phyloP scores from a whole-genome alignment of 2,329 filamentous ascomycete genomes.

The Stagonosporopsis cucurbitacearum region DNA sequence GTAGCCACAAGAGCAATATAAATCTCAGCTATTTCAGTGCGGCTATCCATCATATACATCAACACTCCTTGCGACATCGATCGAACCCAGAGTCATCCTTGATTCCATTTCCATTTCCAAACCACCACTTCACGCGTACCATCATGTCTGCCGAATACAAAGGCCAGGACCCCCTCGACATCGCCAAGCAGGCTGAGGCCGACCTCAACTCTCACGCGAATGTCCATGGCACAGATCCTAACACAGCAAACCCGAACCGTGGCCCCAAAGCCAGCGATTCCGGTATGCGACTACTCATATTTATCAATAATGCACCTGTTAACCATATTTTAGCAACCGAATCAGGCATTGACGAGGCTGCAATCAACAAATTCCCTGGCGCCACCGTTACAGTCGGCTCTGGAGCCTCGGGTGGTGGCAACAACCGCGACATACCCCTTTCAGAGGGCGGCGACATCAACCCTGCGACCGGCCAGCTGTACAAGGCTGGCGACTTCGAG shows the following conservation, averaged over 20 bases:
- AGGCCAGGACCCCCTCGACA: slow-evolving; percentile 50
- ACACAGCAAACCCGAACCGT: slow-evolving; percentile 7
- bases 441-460: slow-evolving; percentile 55
- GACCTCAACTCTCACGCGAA: slow-evolving; percentile 55
- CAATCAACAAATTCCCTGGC: slow-evolving; percentile 54
- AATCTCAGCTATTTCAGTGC: slow-evolving; percentile 2
- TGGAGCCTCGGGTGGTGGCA: slow-evolving; percentile 52
- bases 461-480: slow-evolving; percentile 50
- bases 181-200: slow-evolving; percentile 57
- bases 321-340: slow-evolving; percentile 46
- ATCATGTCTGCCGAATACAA: slow-evolving; percentile 54
- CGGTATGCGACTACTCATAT: slow-evolving; percentile 37
- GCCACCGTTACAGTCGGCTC: slow-evolving; percentile 53
- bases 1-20: slow-evolving; percentile 4
- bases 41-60: not conserved
- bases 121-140: not conserved
- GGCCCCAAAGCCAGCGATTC: slow-evolving; percentile 40
- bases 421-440: slow-evolving; percentile 57
- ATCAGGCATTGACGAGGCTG: slow-evolving; percentile 56
- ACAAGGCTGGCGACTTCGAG: slow-evolving; percentile 56
- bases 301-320: not conserved
- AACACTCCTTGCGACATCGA: not conserved
- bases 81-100: not conserved
- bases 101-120: too few relatives aligned
- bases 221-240: slow-evolving; percentile 47